These are phyloP conservation scores for Achlya hypogyna DNA, from an alignment of 352 stramenopile genomes.

Conservation along the genomic window DNA sequence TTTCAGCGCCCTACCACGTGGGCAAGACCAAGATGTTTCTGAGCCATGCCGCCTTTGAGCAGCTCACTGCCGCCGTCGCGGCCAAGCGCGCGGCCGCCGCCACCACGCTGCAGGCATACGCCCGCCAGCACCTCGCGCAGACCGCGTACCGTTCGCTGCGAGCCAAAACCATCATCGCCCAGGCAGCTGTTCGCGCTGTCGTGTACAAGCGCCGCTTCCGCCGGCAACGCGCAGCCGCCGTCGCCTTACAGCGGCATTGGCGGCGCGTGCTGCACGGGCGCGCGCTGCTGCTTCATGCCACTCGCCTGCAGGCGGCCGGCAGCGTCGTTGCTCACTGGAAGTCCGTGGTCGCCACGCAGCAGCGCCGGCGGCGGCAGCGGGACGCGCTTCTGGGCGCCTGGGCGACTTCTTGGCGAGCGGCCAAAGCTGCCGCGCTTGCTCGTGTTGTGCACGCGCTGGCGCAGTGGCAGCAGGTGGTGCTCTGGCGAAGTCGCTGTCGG, in stretches of 20 bases:
- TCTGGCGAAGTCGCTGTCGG: not conserved
- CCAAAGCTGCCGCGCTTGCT: not conserved
- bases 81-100: not conserved
- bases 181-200: not conserved
- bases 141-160: not conserved
- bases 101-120: constrained; percentile 40
- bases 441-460: not conserved
- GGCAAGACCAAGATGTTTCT: constrained; percentile 81
- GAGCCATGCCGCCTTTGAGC: constrained; percentile 63
- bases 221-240: not conserved
- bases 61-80: constrained; percentile 54
- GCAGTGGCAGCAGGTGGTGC: not conserved
- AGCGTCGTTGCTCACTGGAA: not conserved
- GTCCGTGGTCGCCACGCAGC: not conserved
- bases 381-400: not conserved
- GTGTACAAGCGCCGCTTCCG: not conserved
- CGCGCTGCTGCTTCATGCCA: not conserved
- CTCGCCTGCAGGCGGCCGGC: not conserved
- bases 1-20: constrained; percentile 60
- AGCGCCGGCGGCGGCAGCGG: not conserved
- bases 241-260: not conserved
- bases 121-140: constrained; percentile 38
- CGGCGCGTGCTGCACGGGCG: not conserved
- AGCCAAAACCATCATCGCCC: not conserved
- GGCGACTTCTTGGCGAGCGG: not conserved